A percentile compares a stretch with the other conserved stretches of the same genome.
Conservation (phyloP, 371 early-diverging fungal genomes). For the Lichtheimia ramosa region DNA sequence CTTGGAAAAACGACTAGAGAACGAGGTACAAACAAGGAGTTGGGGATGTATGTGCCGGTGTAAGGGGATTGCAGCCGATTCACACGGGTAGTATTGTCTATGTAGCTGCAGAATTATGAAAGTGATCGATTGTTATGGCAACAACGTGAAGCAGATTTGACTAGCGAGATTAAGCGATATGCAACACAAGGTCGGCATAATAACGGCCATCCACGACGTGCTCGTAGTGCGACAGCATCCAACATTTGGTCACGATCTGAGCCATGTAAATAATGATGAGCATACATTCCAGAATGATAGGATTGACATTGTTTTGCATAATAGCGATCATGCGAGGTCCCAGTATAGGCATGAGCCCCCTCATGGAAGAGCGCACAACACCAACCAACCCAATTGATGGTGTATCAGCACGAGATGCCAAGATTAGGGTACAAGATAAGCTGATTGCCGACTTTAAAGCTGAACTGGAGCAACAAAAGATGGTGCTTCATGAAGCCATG, state of each 20-base stretch:
- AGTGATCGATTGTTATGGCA: conserved; percentile 31
- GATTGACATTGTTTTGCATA: too few species aligned
- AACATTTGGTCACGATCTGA: conserved; percentile 14
- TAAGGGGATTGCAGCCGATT: too few species aligned
- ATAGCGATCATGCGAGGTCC: background rate
- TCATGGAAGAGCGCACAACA: conserved; percentile 10
- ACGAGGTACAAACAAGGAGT: conserved; percentile 27
- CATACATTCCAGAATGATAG: too few species aligned
- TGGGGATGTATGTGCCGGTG: too few species aligned
- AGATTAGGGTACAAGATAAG: conserved; percentile 34
- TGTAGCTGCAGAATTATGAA: conserved; percentile 29
- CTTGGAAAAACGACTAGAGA: conserved; percentile 25
- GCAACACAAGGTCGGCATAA: conserved; percentile 4
- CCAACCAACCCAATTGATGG: conserved; percentile 1
- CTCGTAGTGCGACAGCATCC: conserved; percentile 27
- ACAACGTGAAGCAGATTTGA: conserved; percentile 27
- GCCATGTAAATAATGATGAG: conserved; percentile 1
- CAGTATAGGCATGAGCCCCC: conserved; percentile 14
- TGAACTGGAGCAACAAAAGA: conserved; percentile 27
- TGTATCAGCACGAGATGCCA: conserved; percentile 15
- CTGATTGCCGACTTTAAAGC: conserved; percentile 25
- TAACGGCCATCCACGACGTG: conserved; percentile 16
- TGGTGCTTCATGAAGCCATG: conserved; percentile 30
- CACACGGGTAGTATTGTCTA: background rate
- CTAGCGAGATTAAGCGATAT: conserved; percentile 17